Evolutionary conservation across 495 filamentous ascomycete species (phyloP), one percentile per base, ranked within the genome.

Genomic region (Annulohypoxylon maeteangense): DNA sequence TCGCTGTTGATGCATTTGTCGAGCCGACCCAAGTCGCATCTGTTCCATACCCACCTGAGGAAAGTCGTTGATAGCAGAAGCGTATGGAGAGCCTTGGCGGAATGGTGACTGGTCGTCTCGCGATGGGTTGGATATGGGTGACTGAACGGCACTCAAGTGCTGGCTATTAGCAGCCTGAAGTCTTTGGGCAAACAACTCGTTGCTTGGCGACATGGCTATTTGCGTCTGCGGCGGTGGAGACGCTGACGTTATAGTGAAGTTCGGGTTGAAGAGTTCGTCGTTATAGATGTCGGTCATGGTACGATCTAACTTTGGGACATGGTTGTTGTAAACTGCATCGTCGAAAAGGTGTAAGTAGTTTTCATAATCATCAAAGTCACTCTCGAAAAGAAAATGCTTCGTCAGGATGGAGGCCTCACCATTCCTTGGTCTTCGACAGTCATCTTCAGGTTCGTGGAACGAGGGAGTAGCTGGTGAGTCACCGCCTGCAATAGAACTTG

Each of bases 201-300:
- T 88, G 80, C 62, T 88, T 78, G 75, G 86, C 82, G 80, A 88
- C 71, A 79, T 85, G 67, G 79, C 83, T 67, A 81, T 78, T 74
- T 78, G 75, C 82, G 83, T 72, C 71, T 74, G 70, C 73, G 79
- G 72, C 76, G 87, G 47, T 57, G 82, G 64, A 40, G 84, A 70
- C 29, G 87, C 80, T 34, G 87, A 82, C 70, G 87, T 86, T 77
- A 87, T 81, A 62, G 82, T 79, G 65, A 86, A 83, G 70, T 81
- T 83, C 7, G 92, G 90, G 68, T 90, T 92, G 86, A 90, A 97
- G 1, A 97, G 87, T 74, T 95, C 93, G 77, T 97, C 94, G 74
- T 89, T 84, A 73, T 91, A 93, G 29, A 92, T 86, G 75, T 97
- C 94, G 7, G 93, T 94, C 77, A 94, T 91, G 7, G 93, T 96